Evolutionary conservation across 2,329 filamentous ascomycete species (phyloP).

Genomic region (Monilinia fructigena): DNA sequence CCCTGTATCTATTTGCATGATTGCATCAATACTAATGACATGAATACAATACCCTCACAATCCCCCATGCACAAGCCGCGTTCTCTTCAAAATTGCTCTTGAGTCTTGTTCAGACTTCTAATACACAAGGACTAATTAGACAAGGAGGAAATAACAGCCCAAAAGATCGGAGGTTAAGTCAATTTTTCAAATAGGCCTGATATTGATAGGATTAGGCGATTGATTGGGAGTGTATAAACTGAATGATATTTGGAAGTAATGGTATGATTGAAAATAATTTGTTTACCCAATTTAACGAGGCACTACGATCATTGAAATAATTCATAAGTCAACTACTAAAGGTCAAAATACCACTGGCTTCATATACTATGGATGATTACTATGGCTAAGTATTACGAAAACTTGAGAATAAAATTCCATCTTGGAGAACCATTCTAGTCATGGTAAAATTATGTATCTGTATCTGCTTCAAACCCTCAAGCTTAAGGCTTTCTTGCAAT

Average conservation of each 20-base stretch:
- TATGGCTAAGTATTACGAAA: not conserved
- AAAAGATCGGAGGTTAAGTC: no score
- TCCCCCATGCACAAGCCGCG: no score
- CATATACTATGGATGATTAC: not conserved
- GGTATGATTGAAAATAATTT: not conserved
- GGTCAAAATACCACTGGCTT: not conserved
- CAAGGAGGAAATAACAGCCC: no score
- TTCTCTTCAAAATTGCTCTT: no score
- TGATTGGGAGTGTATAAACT: not conserved
- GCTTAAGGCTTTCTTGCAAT: conserved; percentile 16
- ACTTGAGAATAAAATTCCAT: not conserved
- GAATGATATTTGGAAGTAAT: not conserved
- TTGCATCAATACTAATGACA: no score
- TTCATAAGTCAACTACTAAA: not conserved
- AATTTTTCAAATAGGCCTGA: no score
- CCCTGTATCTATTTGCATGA: no score
- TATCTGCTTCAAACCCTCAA: no score
- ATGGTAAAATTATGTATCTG: not conserved
- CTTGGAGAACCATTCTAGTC: not conserved
- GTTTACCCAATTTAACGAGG: not conserved
- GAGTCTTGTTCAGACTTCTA: no score
- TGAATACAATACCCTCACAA: no score
- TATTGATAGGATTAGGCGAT: no score
- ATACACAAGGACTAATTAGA: no score
- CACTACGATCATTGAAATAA: not conserved